These are phyloP conservation scores for Dactylorhiza incarnata DNA, from an alignment of 106 monocot species.

Conservation along the genomic window DNA sequence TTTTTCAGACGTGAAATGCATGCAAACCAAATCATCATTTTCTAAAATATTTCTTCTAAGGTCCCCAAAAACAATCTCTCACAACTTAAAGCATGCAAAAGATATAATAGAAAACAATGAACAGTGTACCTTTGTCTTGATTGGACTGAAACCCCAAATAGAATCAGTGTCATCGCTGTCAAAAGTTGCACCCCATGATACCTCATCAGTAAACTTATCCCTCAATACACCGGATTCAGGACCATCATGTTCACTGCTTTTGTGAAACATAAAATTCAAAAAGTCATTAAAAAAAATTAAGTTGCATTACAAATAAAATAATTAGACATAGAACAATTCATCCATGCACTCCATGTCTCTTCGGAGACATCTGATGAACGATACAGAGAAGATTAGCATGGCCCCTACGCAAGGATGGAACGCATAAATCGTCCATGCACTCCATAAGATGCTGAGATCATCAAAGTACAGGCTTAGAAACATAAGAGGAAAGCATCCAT, in stretches of 20 bases:
- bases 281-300: neutral
- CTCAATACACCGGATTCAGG: constrained; percentile 58
- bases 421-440: constrained; percentile 97
- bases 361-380: too few species aligned
- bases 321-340: neutral
- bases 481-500: neutral
- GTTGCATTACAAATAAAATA: neutral
- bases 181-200: constrained; percentile 62
- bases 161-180: constrained; percentile 82
- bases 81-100: too few species aligned
- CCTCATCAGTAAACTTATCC: constrained; percentile 62
- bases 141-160: constrained; percentile 70
- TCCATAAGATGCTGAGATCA: neutral
- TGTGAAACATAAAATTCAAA: neutral
- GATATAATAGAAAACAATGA: neutral
- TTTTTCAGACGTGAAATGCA: neutral
- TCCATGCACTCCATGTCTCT: neutral
- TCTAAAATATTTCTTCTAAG: too few species aligned
- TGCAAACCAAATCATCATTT: too few species aligned
- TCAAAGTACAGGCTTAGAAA: neutral
- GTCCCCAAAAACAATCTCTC: too few species aligned
- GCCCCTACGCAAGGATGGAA: constrained; percentile 98
- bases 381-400: constrained; percentile 99
- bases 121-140: constrained; percentile 25
- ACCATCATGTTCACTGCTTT: constrained; percentile 61